phyloP scores from a whole-genome alignment of 495 filamentous ascomycete genomes.

The Penicillium herquei region DNA sequence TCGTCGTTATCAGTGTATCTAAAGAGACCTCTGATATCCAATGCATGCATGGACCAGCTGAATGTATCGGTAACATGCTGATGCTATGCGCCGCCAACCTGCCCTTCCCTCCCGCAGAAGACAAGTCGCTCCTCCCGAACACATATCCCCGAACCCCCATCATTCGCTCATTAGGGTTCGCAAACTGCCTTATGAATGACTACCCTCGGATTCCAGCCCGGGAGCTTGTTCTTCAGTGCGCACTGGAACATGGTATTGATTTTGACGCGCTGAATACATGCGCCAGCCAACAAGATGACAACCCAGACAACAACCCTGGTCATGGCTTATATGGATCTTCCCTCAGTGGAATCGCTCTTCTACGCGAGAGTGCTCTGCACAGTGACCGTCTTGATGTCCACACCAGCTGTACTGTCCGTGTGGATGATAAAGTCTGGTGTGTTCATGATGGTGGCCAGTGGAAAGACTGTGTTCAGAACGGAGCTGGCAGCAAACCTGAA shows the following conservation, averaged over 20 bases:
- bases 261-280: constrained; percentile 83
- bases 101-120: constrained; percentile 31
- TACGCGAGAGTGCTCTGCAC: constrained; percentile 73
- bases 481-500: constrained; percentile 60
- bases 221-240: constrained; percentile 75
- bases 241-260: constrained; percentile 82
- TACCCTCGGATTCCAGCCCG: constrained; percentile 74
- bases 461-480: constrained; percentile 65
- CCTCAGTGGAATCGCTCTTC: constrained; percentile 56
- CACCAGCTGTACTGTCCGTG: constrained; percentile 84
- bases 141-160: constrained; percentile 55
- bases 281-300: constrained; percentile 48
- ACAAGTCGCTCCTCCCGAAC: constrained; percentile 25
- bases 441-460: constrained; percentile 77
- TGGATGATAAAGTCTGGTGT: constrained; percentile 78
- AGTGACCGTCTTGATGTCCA: constrained; percentile 65
- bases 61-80: constrained; percentile 94
- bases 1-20: constrained; percentile 27
- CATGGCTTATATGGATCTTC: constrained; percentile 55
- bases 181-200: constrained; percentile 75
- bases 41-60: constrained; percentile 85
- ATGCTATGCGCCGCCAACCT: constrained; percentile 83
- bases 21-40: constrained; percentile 38
- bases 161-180: constrained; percentile 87
- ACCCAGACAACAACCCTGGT: constrained; percentile 47